Evolutionary conservation across 768 basidiomycete genomes (phyloP).

Genomic region (Pleurotus giganteus): DNA sequence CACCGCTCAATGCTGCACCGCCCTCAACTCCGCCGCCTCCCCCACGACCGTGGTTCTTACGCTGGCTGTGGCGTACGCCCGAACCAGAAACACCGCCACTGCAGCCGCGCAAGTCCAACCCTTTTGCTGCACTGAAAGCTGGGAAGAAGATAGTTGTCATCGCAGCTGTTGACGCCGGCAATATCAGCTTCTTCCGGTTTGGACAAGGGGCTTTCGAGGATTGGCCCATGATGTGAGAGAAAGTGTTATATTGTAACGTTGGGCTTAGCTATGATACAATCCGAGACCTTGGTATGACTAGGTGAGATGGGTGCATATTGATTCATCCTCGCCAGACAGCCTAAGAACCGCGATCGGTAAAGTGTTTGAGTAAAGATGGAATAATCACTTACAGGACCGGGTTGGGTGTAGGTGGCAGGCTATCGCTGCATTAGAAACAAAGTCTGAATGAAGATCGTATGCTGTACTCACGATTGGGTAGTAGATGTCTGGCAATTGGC

Average conservation of each 20-base stretch:
- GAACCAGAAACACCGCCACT: slow-evolving; percentile 37
- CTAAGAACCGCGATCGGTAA: slow-evolving; percentile 3
- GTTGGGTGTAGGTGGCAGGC: slow-evolving; percentile 22
- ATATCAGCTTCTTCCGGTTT: slow-evolving; percentile 85
- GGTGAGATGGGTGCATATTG: not conserved
- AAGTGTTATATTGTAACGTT: not conserved
- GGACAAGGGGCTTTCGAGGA: slow-evolving; percentile 83
- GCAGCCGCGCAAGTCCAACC: slow-evolving; percentile 60
- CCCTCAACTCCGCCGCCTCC: not conserved
- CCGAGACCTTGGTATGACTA: not conserved
- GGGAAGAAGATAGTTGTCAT: slow-evolving; percentile 84
- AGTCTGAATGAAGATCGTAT: not conserved
- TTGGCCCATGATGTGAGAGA: slow-evolving; percentile 61
- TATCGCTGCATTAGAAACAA: not conserved
- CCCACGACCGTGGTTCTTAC: not conserved
- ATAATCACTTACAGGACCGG: slow-evolving; percentile 22
- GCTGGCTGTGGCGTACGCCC: not conserved
- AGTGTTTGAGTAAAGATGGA: not conserved
- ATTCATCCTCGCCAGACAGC: slow-evolving; percentile 22
- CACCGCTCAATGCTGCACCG: slow-evolving; percentile 5
- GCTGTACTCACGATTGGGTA: not conserved
- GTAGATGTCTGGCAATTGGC: not conserved
- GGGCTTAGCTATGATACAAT: not conserved
- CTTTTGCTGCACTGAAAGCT: slow-evolving; percentile 77
- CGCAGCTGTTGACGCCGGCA: slow-evolving; percentile 87